Base-by-base conservation (phyloP, 129 eudicot species). In the Helianthus annuus region DNA sequence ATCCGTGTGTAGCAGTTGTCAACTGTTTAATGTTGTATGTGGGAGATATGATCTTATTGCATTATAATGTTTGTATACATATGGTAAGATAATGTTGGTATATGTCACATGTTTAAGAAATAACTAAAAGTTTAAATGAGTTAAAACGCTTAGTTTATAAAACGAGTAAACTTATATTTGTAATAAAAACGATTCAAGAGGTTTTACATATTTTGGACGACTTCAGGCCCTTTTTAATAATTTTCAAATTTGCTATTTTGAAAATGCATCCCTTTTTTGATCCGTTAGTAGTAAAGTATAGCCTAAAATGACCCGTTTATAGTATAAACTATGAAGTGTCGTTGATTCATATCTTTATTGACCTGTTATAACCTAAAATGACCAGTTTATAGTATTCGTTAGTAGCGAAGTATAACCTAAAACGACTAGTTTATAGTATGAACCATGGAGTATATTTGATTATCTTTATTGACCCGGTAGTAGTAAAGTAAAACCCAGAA, bases 1-100 rank as follows among this genome's bases (percentile, higher is more conserved):
- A 48, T 71, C n/a, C 49, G 72, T 64, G 67, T 71, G 56, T 74
- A 73, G 67, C 27, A 74, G 55, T 63, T 48, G 13, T 10, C 24
- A 9, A 55, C 45, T 54, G 73, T 66, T 67, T 67, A 53, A 76
- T 76, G 29, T 76, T 29, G 51, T 22, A 75, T 56, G 24, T 46
- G 17, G 68, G 27, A 75, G 29, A 56, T 76, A 66, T 66, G 36
- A 39, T 63, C 48, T 63, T 63, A 7, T n/a, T 68, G 48, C 73
- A 14, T 15, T 24, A 24, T 27, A 6, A 49, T 68, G 51, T 68
- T 11, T 68, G 62, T 29, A 34, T 68, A 3, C 73, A 51, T 51
- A 48, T 29, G 59, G 16, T 67, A 49, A 66, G 57, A 29, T 68
- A 32, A 34, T 48, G 48, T 15, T 68, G 29, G 45, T 58, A 29